These are phyloP conservation scores for Bonia amplexicaulis DNA, from an alignment of 176 grass and related monocot genomes.

Conservation along the genomic window DNA sequence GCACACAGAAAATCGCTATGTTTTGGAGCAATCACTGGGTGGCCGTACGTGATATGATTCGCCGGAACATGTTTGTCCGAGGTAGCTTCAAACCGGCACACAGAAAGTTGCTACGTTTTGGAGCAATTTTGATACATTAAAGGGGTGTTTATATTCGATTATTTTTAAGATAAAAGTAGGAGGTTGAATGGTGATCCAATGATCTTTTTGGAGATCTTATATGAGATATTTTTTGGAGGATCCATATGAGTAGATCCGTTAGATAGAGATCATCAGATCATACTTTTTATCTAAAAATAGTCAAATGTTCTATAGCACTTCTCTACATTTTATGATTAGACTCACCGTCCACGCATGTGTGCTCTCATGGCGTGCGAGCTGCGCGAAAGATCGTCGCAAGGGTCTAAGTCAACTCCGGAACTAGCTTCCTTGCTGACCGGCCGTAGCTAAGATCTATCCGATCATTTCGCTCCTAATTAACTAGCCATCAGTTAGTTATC, in stretches of 20 bases:
- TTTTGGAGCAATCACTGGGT: too few relatives aligned
- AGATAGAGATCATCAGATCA: too few relatives aligned
- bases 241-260: too few relatives aligned
- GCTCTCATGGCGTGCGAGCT: not conserved
- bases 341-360: constrained; percentile 41
- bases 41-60: not conserved
- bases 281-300: too few relatives aligned
- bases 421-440: not conserved
- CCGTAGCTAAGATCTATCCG: not conserved
- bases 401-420: not conserved
- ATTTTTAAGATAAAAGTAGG: too few relatives aligned
- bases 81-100: not conserved
- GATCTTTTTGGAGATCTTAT: too few relatives aligned
- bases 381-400: not conserved
- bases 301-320: too few relatives aligned
- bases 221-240: too few relatives aligned
- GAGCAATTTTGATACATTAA: too few relatives aligned
- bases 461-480: not conserved
- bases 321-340: not conserved
- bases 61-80: not conserved
- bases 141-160: too few relatives aligned
- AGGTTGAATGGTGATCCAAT: too few relatives aligned
- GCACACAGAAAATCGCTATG: not conserved
- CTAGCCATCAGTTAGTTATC: not conserved
- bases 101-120: not conserved